Base-by-base conservation (phyloP, 208 protist species). In the Trypanosoma lewisi region DNA sequence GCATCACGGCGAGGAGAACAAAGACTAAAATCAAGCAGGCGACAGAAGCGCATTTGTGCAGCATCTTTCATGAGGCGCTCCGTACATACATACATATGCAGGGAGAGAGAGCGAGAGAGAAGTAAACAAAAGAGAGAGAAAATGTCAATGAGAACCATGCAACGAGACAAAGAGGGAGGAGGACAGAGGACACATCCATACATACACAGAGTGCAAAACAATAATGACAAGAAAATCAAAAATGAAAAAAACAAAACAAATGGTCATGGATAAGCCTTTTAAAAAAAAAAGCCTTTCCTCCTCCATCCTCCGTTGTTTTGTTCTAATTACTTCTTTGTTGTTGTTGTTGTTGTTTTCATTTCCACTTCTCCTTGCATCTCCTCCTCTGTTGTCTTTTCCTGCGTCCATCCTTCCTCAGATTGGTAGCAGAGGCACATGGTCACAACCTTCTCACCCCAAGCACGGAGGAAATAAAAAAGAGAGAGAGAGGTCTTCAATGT, bases 31-130 rank as follows among this genome's bases (percentile, higher is more conserved):
- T 9, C 19, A 66, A 8, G 2, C 1, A 41, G 37, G 50, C 34
- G 9, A 23, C 25, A 55, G 42, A 41, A 23, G 50, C 21, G 33
- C 34, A 55, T 2, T 25, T 23, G 9, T 2, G 21, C 33, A 6
- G 6, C 44, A 55, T 64, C 31, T n/a, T 25, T 44, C 2, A n/a
- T 30, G 3, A 19, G 5, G 2, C 36, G 37, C 31, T 48, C 36
- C n/a, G 31, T 16, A 25, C 45, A 58, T 16, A 41, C 28, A 51
- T n/a, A 19, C 17, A 61, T 36, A 48, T 47, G 30, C n/a, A 70
- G 21, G 23, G 8, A 34, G 9, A 53, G 19, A 50, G 6, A 47
- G 36, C 7, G 41, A 48, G 19, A 30, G 57, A 63, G 12, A 36
- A 16, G 4, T 9, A 25, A 30, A 41, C 6, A 16, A 9, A 19